A percentile compares a stretch with the other conserved stretches of the same genome.
Conservation (phyloP, 2,329 filamentous ascomycete species). For the Scytalidium lignicola region DNA sequence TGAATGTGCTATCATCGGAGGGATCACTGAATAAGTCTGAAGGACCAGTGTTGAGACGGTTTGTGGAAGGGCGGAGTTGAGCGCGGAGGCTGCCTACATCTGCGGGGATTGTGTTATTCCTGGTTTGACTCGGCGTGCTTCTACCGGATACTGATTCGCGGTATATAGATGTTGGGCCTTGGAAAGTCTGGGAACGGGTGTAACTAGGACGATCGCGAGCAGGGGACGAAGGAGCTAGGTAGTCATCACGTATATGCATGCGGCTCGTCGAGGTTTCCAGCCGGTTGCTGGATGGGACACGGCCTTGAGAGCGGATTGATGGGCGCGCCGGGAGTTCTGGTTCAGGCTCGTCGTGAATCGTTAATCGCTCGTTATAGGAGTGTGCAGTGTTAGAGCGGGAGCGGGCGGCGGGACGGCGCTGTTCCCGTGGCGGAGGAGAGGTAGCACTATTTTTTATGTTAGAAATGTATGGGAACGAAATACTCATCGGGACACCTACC, state of each 20-base stretch:
- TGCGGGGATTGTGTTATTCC: constrained; percentile 40
- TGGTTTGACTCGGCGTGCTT: constrained; percentile 30
- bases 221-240: constrained; percentile 24
- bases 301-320: constrained; percentile 41
- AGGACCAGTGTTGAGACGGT: constrained; percentile 16
- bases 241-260: constrained; percentile 21
- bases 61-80: constrained; percentile 27
- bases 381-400: constrained; percentile 60
- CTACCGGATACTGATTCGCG: constrained; percentile 43
- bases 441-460: constrained; percentile 20
- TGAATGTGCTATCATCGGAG: constrained; percentile 44
- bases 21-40: constrained; percentile 44
- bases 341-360: constrained; percentile 47
- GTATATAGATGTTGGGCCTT: constrained; percentile 47
- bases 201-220: constrained; percentile 37
- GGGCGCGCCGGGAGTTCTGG: constrained; percentile 36
- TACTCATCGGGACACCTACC: constrained; percentile 35
- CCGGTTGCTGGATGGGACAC: constrained; percentile 22
- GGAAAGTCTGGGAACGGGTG: constrained; percentile 51
- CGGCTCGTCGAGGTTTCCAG: constrained; percentile 9
- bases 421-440: constrained; percentile 17
- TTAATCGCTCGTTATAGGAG: constrained; percentile 56
- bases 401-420: constrained; percentile 26
- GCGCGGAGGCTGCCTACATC: constrained; percentile 34
- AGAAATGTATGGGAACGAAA: constrained; percentile 4